Evolutionary conservation across 176 grass and related monocot species (phyloP).

Genomic region (Aegilops bicornis): DNA sequence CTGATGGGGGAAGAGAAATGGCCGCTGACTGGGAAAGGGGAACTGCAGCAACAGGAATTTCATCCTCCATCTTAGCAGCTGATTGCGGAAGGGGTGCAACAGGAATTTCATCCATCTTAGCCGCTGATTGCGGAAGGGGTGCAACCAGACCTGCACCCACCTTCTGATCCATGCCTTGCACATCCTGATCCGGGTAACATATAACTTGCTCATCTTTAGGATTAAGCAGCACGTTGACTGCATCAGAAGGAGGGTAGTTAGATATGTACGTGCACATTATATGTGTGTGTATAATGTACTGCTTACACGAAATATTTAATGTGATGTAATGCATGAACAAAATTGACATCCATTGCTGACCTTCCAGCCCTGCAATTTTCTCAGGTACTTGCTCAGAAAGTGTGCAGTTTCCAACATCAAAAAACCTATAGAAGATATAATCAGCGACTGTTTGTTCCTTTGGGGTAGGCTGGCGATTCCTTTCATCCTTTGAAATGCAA

Average conservation of each 20-base stretch:
- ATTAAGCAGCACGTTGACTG: constrained; percentile 66
- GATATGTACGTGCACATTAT: neutral
- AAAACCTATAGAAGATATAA: constrained; percentile 79
- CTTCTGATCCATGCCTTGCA: constrained; percentile 7
- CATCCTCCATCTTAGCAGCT: constrained; percentile 19
- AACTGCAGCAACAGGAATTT: constrained; percentile 22
- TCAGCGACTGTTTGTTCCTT: constrained; percentile 62
- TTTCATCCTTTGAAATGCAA: constrained; percentile 76
- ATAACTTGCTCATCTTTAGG: constrained; percentile 41
- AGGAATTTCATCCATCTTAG: constrained; percentile 13
- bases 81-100: constrained; percentile 18
- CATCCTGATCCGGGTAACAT: neutral
- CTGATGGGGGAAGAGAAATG: neutral
- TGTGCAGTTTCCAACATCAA: constrained; percentile 52
- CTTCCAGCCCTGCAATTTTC: constrained; percentile 53
- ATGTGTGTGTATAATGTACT: neutral
- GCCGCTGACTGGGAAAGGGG: constrained; percentile 10
- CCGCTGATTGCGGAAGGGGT: neutral
- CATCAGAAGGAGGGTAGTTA: constrained; percentile 22
- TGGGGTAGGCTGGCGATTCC: constrained; percentile 67
- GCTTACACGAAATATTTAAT: constrained; percentile 10
- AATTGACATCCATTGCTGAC: constrained; percentile 39
- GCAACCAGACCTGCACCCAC: neutral
- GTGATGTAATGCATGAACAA: neutral
- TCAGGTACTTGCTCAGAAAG: constrained; percentile 63